Percentiles rank a stretch among this genome's conserved stretches.
Evolutionary conservation across 352 stramenopile genomes (phyloP).

Genomic region (Phytophthora pini): DNA sequence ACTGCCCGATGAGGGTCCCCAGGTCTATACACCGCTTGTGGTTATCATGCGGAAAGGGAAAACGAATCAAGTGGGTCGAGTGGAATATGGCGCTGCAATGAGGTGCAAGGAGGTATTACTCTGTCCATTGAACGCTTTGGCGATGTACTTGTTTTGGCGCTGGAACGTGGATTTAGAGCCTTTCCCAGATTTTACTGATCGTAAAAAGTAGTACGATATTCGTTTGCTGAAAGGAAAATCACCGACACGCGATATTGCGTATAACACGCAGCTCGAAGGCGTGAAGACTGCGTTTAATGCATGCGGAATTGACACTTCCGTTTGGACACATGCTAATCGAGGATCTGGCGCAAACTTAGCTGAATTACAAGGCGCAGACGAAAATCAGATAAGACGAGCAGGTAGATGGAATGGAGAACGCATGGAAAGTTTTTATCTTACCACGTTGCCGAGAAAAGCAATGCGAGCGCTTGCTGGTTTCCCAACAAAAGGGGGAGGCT

Average conservation of each 20-base stretch:
- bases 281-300: not conserved
- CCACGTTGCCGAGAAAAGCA: not conserved
- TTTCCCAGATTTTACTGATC: not conserved
- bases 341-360: not conserved
- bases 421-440: not conserved
- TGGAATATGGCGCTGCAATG: slow-evolving; percentile 1
- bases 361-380: not conserved
- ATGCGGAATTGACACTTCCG: not conserved
- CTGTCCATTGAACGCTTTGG: not conserved
- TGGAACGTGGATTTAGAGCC: not conserved
- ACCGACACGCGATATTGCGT: not conserved
- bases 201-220: not conserved
- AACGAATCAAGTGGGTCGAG: not conserved
- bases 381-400: not conserved
- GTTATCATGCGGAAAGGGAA: slow-evolving; percentile 1
- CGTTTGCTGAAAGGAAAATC: not conserved
- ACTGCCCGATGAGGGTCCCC: not conserved
- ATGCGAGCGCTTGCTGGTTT: not conserved
- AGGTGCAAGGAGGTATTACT: not conserved
- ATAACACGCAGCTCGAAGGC: not conserved
- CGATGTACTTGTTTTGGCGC: not conserved
- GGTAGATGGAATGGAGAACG: not conserved
- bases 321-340: not conserved
- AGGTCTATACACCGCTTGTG: not conserved
- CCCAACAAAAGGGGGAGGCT: not conserved